A percentile compares a stretch with the other conserved stretches of the same genome.
Evolutionary conservation across 495 filamentous ascomycete genomes (phyloP).

Genomic region (Pyrenula aspistea): DNA sequence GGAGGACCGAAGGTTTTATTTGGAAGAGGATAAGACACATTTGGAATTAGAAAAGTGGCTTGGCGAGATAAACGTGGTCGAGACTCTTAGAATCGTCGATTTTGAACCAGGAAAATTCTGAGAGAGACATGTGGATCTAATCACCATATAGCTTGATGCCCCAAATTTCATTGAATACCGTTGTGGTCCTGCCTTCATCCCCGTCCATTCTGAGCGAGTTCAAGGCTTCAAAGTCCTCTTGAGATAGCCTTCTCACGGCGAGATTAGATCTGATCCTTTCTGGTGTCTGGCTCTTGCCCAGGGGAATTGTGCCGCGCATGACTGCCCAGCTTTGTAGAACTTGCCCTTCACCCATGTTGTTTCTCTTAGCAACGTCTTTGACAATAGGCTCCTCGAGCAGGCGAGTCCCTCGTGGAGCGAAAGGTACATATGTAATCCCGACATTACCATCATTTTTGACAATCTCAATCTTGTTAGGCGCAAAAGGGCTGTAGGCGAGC

Average conservation of each 20-base stretch:
- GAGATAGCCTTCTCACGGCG: background rate
- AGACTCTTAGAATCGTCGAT: background rate
- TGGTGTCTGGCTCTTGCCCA: constrained; percentile 1
- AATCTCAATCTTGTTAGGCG: constrained; percentile 1
- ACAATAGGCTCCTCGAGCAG: constrained; percentile 3
- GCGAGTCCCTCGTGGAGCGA: constrained; percentile 8
- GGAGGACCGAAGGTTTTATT: constrained; percentile 6
- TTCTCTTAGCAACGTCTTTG: constrained; percentile 1
- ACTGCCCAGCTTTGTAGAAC: constrained; percentile 1
- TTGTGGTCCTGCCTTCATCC: background rate
- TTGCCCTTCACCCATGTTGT: background rate
- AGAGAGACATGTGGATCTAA: background rate
- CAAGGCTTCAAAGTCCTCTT: background rate
- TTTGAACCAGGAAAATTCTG: background rate
- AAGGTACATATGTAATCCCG: background rate
- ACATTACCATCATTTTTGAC: background rate
- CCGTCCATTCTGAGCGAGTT: background rate
- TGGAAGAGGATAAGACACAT: constrained; percentile 4
- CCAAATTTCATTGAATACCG: background rate
- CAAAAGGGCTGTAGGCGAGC: constrained; percentile 13
- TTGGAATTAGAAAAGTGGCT: constrained; percentile 1
- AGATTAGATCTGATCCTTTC: constrained; percentile 12
- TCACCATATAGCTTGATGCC: background rate
- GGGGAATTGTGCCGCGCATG: constrained; percentile 1
- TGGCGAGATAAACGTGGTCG: background rate